Evolutionary conservation across 257 asterid species (phyloP).

Genomic region (Solanum ahanhuiri): DNA sequence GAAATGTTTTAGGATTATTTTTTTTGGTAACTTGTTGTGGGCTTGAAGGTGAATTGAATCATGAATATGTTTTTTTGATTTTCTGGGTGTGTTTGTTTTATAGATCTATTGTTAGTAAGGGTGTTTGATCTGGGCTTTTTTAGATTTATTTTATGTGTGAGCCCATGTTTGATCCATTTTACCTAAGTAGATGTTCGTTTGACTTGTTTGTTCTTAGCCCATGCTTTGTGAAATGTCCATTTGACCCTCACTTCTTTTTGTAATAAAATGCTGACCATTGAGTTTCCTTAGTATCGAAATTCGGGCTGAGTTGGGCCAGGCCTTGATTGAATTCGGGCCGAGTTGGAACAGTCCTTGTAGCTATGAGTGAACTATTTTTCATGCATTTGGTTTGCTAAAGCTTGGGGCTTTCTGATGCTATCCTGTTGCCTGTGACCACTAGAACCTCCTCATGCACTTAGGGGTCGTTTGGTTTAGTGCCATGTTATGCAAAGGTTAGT

Average conservation of each 20-base stretch:
- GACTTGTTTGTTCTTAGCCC: neutral
- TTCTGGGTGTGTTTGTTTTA: neutral
- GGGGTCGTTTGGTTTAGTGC: neutral
- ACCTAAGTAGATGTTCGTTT: neutral
- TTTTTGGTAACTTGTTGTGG: neutral
- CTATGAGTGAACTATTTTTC: neutral
- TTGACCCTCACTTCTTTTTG: neutral
- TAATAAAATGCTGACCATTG: neutral
- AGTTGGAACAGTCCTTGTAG: neutral
- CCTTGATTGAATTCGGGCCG: neutral
- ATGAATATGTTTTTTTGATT: neutral
- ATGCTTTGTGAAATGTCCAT: neutral
- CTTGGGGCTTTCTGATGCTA: neutral
- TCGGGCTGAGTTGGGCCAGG: neutral
- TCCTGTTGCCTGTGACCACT: neutral
- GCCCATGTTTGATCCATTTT: slow-evolving; percentile 10
- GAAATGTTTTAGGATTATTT: neutral
- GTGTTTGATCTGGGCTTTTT: neutral
- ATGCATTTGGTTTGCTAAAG: neutral
- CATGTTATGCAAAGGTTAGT: neutral
- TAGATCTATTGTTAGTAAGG: neutral
- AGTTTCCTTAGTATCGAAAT: neutral
- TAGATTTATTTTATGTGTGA: neutral
- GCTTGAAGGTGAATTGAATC: neutral
- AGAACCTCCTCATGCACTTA: neutral